A percentile compares a stretch with the other conserved stretches of the same genome.
These are phyloP conservation scores for Globisporangium irregulare DNA, from an alignment of 352 stramenopile genomes.

Conservation along the genomic window DNA sequence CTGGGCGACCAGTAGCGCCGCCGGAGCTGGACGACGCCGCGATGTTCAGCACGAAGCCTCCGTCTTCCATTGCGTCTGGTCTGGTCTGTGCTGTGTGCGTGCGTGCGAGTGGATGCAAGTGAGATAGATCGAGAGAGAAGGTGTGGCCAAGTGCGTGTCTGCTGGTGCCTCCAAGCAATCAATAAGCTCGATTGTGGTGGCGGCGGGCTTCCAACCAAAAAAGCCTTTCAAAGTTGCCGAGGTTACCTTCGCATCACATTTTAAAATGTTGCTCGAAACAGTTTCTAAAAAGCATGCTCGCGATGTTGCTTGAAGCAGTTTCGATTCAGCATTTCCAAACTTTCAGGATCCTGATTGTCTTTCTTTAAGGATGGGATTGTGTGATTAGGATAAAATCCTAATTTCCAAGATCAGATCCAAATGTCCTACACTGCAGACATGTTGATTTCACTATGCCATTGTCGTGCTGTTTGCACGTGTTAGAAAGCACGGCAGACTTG, in stretches of 20 bases:
- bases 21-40: slow-evolving; percentile 37
- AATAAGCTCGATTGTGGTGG: not conserved
- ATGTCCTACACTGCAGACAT: too few species aligned
- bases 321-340: too few species aligned
- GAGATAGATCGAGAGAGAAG: not conserved
- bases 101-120: not conserved
- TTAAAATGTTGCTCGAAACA: not conserved
- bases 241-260: slow-evolving; percentile 5
- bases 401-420: too few species aligned
- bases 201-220: not conserved
- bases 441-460: too few species aligned
- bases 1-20: slow-evolving; percentile 21
- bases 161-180: not conserved
- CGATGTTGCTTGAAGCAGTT: too few species aligned
- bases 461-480: too few species aligned
- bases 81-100: not conserved
- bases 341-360: too few species aligned
- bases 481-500: too few species aligned
- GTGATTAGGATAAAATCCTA: too few species aligned
- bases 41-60: slow-evolving; percentile 81
- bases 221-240: not conserved
- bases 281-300: too few species aligned
- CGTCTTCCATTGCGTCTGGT: slow-evolving; percentile 35
- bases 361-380: too few species aligned
- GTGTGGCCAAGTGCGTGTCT: not conserved